Evolutionary conservation across 1,284 basidiomycete genomes (phyloP).

Genomic region (Butyriboletus appendiculatus): DNA sequence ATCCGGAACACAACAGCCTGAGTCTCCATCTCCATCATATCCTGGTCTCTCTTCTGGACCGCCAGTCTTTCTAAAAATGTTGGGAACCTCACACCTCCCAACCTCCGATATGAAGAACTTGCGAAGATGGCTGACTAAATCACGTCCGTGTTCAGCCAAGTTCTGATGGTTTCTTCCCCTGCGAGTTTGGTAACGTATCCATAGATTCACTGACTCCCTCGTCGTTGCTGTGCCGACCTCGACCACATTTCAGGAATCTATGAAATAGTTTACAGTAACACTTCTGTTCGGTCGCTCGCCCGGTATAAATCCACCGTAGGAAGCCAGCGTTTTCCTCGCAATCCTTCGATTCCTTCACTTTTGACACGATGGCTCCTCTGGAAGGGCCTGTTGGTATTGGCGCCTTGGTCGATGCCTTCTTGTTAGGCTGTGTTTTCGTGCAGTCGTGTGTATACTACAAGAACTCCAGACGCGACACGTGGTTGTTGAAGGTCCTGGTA

Average conservation of each 20-base stretch:
- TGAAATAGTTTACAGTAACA: neutral
- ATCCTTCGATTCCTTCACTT: neutral
- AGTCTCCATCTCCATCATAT: neutral
- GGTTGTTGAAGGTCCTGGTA: constrained; percentile 20
- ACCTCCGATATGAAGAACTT: constrained; percentile 23
- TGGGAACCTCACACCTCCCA: constrained; percentile 1
- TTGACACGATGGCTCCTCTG: constrained; percentile 23
- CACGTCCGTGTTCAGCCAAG: constrained; percentile 6
- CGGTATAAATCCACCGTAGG: constrained; percentile 15
- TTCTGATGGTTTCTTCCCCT: constrained; percentile 18
- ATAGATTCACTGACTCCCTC: neutral
- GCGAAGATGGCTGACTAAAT: constrained; percentile 7
- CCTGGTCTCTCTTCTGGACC: neutral
- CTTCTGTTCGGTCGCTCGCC: constrained; percentile 13
- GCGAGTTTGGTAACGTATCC: constrained; percentile 22
- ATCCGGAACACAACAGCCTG: neutral
- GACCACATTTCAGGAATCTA: constrained; percentile 5
- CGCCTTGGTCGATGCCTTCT: constrained; percentile 23
- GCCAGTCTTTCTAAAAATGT: neutral
- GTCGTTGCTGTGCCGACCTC: constrained; percentile 20
- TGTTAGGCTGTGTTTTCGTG: constrained; percentile 27
- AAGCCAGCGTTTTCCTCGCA: neutral
- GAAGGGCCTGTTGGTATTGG: constrained; percentile 28
- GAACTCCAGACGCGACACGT: constrained; percentile 12
- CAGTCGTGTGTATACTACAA: constrained; percentile 31